Evolutionary conservation across 1,284 basidiomycete species (phyloP).

Genomic region (Microbotryum scabiosae): DNA sequence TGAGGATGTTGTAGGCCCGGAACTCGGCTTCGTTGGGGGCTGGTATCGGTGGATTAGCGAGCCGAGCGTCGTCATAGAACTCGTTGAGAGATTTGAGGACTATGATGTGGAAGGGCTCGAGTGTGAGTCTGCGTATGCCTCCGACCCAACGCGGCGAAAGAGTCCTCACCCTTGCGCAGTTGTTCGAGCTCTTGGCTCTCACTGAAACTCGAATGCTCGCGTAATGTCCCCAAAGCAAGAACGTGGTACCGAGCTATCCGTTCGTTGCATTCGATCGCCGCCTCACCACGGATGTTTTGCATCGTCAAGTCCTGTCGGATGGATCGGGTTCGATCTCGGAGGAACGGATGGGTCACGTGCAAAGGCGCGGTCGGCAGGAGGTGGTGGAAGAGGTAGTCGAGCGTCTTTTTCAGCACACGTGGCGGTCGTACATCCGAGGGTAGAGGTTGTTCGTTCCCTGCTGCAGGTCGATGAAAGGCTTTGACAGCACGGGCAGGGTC

Average conservation of each 20-base stretch:
- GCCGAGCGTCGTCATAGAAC: conserved; percentile 77
- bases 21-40: conserved; percentile 87
- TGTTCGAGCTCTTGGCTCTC: conserved; percentile 75
- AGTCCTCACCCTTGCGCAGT: conserved; percentile 68
- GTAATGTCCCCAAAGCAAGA: conserved; percentile 61
- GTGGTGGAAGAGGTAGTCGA: conserved; percentile 84
- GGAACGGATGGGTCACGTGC: conserved; percentile 66
- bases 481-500: conserved; percentile 84
- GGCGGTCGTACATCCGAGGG: conserved; percentile 91
- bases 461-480: conserved; percentile 80
- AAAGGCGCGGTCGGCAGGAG: conserved; percentile 60
- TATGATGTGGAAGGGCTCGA: conserved; percentile 37
- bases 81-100: conserved; percentile 84
- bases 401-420: conserved; percentile 70
- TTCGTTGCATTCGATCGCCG: conserved; percentile 84
- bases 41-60: conserved; percentile 39
- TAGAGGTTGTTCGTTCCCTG: conserved; percentile 73
- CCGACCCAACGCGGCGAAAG: background rate
- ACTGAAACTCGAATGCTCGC: conserved; percentile 54
- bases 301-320: conserved; percentile 92
- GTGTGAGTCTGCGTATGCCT: background rate
- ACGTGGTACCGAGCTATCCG: conserved; percentile 92
- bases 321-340: conserved; percentile 83
- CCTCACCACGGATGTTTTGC: conserved; percentile 67
- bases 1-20: conserved; percentile 85